Evolutionary conservation across 805 yeast species (phyloP).

Genomic region (Kodamaea kakaduensis): DNA sequence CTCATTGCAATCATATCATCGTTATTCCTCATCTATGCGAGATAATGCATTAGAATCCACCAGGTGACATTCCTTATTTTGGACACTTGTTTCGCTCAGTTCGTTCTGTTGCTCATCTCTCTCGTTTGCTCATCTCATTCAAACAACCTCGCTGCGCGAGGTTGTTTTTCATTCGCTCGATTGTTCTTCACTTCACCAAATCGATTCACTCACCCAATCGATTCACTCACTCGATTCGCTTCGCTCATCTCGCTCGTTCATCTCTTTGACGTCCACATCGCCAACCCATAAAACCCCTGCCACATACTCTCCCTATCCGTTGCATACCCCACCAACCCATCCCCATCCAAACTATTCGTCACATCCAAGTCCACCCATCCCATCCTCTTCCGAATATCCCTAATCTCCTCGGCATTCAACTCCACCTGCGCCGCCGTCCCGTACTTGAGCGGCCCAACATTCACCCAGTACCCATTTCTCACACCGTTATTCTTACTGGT

Average conservation of each 20-base stretch:
- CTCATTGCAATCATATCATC: no score
- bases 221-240: background rate
- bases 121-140: background rate
- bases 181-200: background rate
- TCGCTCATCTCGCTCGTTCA: conserved; percentile 18
- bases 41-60: no score
- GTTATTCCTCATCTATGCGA: no score
- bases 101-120: no score
- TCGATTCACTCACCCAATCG: background rate
- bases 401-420: conserved; percentile 66
- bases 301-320: conserved; percentile 66
- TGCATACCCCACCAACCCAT: conserved; percentile 54
- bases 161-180: background rate
- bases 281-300: conserved; percentile 74
- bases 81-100: no score
- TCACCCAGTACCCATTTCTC: conserved; percentile 71
- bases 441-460: conserved; percentile 88
- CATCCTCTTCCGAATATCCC: conserved; percentile 44
- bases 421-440: conserved; percentile 82
- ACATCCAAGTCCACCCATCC: conserved; percentile 55
- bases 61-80: no score
- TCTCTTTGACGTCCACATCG: conserved; percentile 49
- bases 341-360: conserved; percentile 14
- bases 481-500: conserved; percentile 22
- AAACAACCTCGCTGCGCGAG: background rate